Evolutionary conservation across 176 grass and related monocot species (phyloP), one percentile per base, ranked within the genome.

Genomic region (Chrysopogon serrulatus): DNA sequence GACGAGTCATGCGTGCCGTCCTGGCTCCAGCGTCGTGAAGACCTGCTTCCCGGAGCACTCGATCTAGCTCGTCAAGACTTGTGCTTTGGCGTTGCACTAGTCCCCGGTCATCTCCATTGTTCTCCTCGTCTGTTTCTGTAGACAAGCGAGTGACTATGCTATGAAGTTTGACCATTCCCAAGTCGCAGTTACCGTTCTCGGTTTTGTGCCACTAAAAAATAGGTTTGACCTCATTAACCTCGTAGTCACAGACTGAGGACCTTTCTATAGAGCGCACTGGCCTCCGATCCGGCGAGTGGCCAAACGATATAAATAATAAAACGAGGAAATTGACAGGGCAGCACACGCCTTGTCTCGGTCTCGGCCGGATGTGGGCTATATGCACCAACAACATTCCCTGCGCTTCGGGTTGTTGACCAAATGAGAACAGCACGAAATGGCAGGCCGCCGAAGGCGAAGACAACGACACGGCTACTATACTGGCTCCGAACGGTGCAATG

Each of bases 401-500:
- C 33, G 82, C 35, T 75, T 51, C 68, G 79, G 62, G n/a, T 24
- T 40, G n/a, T 69, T 63, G 76, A 78, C 82, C 78, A 6, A 40
- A 40, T 12, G 43, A 27, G 33, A 78, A 24, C 43, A 5, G 63
- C 56, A 65, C 18, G 48, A 59, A 76, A 69, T 69, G 79, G 47
- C 48, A 10, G 79, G 84, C 77, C 0, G 66, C 79, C 83, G 54
- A 90, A 72, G 69, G 57, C 47, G 43, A n/a, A n/a, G n/a, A 86
- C 54, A 39, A 8, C 37, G 6, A n/a, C 1, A 10, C n/a, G n/a
- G 41, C 71, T 56, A 15, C n/a, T n/a, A n/a, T n/a, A n/a, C n/a
- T n/a, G n/a, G 31, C 31, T n/a, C 34, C 16, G 4, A 14, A 4
- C 10, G 34, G 78, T 57, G 72, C 65, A 43, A n/a, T n/a, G n/a